Evolutionary conservation across 1,284 basidiomycete species (phyloP), one percentile per base, ranked within the genome.

Genomic region (Ceratobasidium sp.): DNA sequence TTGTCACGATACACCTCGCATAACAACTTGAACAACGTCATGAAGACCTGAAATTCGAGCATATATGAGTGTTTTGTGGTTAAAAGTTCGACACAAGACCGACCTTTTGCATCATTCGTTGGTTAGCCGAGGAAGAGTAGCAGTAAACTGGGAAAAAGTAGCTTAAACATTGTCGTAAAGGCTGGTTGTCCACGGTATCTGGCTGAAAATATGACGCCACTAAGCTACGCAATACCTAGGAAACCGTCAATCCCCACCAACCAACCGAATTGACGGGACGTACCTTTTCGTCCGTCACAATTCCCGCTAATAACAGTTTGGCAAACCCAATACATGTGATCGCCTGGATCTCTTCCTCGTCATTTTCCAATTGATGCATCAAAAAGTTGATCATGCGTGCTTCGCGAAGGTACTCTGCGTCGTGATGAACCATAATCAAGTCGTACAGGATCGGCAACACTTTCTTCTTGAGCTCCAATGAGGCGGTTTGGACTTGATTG

Each of bases 141-240:
- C 93, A 94, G 77, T 93, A 98, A 0, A 95, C 89, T 0, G 95
- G 94, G 80, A 99, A 90, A 83, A 98, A 98, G 80, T 98, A 98
- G 20, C 94, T 90, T 29, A 99, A 81, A 77, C 95, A 98, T 79
- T 98, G 96, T 65, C 94, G 84, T 32, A 98, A 81, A 72, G 94
- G 87, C 75, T 92, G 90, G 76, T 98, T 98, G 43, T 89, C 86
- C 13, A 82, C 83, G 0, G 94, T 97, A 70, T 93, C 89, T 1
- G 94, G 93, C 0, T 92, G 93, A 73, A 98, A 87, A 79, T 96
- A 99, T 25, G 90, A 85, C 32, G 94, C 79, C 0, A 95, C 85
- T 1, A 98, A 84, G 68, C 87, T 88, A 73, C 87, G 86, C 27
- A 98, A 80, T 0, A 96, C 86, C 92, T 95, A 72, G 40, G 62